Base-by-base conservation (phyloP, 495 filamentous ascomycete species). In the Penicillium canescens region DNA sequence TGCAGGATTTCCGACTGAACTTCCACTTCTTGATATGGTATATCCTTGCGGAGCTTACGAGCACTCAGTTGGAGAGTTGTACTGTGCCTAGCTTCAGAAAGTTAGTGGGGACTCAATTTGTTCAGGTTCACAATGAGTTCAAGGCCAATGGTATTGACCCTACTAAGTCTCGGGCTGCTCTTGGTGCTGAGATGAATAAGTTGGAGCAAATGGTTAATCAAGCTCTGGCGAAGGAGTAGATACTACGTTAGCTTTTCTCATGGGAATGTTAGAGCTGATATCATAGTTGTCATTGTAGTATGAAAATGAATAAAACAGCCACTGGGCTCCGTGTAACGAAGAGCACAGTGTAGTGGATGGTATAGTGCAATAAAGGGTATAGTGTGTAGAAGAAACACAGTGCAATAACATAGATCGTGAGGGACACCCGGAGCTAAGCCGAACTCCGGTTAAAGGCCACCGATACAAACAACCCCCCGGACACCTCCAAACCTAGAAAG, bases 41-140 rank as follows among this genome's bases (percentile, higher is more conserved):
- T 38, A 53, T 75, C 12, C 47, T 74, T 1, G 61, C 59, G 23
- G 54, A 85, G 52, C 69, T 81, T 33, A 44, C 83, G 45, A 63
- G 60, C 48, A 63, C 62, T 24, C 65, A 74, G 50, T 38, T 42
- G 28, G 57, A 71, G 45, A 68, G 59, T 34, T 74, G 71, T 50
- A 64, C 62, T 6, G 72, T 72, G 18, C 71, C 74, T 3, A 61
- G 66, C 6, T 74, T 77, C 16, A 64, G 56, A 56, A 53, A 46
- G n/a, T 43, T 73, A 38, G 61, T 77, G 1, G 62, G 45, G 14
- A 51, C 24, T 8, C 55, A 63, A 12, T 74, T 74, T 57, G 59
- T 44, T 18, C 62, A 72, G 46, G 66, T 74, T 4, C 59, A 70
- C 47, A 52, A 54, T 36, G 65, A 71, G 53, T 70, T 74, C 52